Percentiles rank a stretch among this genome's conserved stretches.
Conservation (phyloP, 75 land plant genomes). For the Cupressus sempervirens region DNA sequence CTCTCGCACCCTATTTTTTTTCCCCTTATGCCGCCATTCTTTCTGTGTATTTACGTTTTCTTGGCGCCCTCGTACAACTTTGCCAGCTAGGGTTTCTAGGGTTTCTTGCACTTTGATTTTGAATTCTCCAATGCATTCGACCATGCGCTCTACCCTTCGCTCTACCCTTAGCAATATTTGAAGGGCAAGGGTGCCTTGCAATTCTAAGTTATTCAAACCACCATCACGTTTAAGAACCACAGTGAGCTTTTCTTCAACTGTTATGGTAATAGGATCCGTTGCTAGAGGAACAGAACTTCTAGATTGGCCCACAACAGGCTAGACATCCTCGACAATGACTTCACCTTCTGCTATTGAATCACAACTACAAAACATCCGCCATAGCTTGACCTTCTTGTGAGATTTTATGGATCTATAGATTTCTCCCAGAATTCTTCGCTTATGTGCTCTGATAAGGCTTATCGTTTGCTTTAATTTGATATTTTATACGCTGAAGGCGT, state of each 20-base stretch:
- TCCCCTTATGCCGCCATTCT: no score
- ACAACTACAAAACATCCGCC: neutral
- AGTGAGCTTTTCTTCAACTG: conserved; percentile 82
- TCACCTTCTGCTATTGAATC: conserved; percentile 79
- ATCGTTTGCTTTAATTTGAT: no score
- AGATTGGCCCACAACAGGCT: conserved; percentile 39
- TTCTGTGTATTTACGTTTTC: no score
- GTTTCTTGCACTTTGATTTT: no score
- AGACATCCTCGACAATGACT: conserved; percentile 84
- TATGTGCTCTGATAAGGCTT: neutral
- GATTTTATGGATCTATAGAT: neutral
- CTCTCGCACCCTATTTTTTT: no score
- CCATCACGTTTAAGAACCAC: conserved; percentile 85
- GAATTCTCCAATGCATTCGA: no score
- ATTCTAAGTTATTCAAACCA: conserved; percentile 83
- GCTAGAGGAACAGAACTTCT: conserved; percentile 47
- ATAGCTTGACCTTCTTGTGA: neutral
- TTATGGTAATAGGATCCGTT: conserved; percentile 78
- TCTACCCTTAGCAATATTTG: no score
- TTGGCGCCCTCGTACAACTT: no score
- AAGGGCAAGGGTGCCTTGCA: conserved; percentile 82
- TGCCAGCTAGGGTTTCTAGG: no score
- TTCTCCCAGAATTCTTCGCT: neutral
- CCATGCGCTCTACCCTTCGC: no score
- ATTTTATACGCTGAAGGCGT: no score